phyloP scores from a whole-genome alignment of 2,329 filamentous ascomycete genomes.

The Parafenestella ontariensis region DNA sequence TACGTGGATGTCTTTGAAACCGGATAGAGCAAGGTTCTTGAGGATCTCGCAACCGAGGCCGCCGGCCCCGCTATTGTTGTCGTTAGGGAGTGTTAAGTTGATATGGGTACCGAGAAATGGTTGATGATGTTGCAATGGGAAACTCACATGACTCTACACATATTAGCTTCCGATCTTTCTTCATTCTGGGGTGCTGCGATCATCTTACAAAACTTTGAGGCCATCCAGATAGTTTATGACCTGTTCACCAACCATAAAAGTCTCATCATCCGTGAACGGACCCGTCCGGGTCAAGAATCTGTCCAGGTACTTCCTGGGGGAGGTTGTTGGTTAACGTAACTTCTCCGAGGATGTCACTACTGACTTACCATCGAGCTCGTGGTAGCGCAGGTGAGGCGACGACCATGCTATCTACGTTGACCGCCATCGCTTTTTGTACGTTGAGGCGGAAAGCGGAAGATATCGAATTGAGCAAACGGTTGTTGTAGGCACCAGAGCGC shows the following conservation, averaged over 20 bases:
- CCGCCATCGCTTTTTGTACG: constrained; percentile 32
- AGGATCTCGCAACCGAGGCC: constrained; percentile 95
- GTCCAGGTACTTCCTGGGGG: constrained; percentile 79
- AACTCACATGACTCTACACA: constrained; percentile 49
- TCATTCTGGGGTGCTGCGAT: not conserved
- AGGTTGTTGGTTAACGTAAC: constrained; percentile 30
- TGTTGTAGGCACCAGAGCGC: constrained; percentile 34
- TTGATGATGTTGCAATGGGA: not conserved
- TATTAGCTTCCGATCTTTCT: constrained; percentile 25
- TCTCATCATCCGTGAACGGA: constrained; percentile 75
- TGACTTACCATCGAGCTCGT: constrained; percentile 55
- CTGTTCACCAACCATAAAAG: constrained; percentile 62
- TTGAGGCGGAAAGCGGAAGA: constrained; percentile 8
- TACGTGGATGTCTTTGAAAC: constrained; percentile 96
- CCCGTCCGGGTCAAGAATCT: constrained; percentile 77
- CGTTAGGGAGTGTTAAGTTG: constrained; percentile 13
- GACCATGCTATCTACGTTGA: constrained; percentile 14
- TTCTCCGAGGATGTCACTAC: not conserved
- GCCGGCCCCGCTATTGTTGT: constrained; percentile 80
- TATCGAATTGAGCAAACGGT: constrained; percentile 20
- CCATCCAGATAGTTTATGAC: constrained; percentile 42
- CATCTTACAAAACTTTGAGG: constrained; percentile 68
- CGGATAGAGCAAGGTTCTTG: constrained; percentile 93
- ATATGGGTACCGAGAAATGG: not conserved
- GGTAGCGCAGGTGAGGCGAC: constrained; percentile 22